phyloP scores from a whole-genome alignment of 768 basidiomycete species.

The Dendrothele bispora region DNA sequence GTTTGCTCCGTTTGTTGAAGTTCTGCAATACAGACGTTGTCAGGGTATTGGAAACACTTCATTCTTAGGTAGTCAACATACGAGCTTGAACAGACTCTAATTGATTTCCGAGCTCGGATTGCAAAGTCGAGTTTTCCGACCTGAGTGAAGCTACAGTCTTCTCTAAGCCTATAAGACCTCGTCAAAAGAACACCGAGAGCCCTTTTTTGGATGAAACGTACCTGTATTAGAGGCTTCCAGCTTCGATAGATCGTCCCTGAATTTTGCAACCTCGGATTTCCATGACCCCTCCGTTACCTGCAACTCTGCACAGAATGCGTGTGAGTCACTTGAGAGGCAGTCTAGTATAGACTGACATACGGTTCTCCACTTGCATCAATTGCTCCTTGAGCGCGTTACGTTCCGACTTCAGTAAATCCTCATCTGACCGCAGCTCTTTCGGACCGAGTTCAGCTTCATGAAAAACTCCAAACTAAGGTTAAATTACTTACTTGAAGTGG shows the following conservation, averaged over 20 bases:
- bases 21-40: background rate
- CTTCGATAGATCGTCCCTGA: background rate
- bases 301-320: slow-evolving; percentile 26
- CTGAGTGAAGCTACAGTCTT: slow-evolving; percentile 24
- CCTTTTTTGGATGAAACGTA: background rate
- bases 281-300: slow-evolving; percentile 28
- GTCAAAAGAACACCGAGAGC: background rate
- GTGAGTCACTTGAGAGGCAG: background rate
- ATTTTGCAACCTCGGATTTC: slow-evolving; percentile 3
- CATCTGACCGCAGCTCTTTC: slow-evolving; percentile 16
- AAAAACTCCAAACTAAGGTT: background rate
- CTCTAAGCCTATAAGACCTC: slow-evolving; percentile 23
- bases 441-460: background rate
- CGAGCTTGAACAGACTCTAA: background rate
- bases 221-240: slow-evolving; percentile 5
- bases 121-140: background rate
- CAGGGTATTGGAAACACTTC: no score
- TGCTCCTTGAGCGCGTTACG: slow-evolving; percentile 3
- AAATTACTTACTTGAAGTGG: slow-evolving; percentile 27
- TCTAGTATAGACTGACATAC: background rate
- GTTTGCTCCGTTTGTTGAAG: slow-evolving; percentile 9
- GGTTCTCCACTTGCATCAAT: slow-evolving; percentile 1
- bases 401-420: slow-evolving; percentile 18
- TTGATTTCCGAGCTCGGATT: background rate
- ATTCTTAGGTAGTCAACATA: slow-evolving; percentile 2